Base-by-base conservation (phyloP, 176 grass and related monocot species). In the Tuctoria greenei region DNA sequence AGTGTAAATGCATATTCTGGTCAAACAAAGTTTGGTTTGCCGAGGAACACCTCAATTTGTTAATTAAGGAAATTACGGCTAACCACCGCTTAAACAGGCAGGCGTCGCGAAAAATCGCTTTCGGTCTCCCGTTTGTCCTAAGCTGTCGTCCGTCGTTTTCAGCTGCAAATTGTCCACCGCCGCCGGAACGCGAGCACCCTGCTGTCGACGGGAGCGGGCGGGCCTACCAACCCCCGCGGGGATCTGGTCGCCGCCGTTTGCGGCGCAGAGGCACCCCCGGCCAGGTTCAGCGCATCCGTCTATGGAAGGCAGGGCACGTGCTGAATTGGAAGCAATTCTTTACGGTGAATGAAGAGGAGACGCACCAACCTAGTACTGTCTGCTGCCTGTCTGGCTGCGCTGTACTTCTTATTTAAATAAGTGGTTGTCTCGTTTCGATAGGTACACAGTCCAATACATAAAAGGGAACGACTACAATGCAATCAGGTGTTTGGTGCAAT, bases 181-280 rank as follows among this genome's bases (percentile, higher is more conserved):
- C n/a, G n/a, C n/a, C n/a, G n/a, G n/a, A n/a, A n/a, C n/a, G n/a
- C n/a, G n/a, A n/a, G n/a, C n/a, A 46, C 44, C 44, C 44, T 65
- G 38, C 40, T 28, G 74, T 74, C 74, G 74, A 74, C 68, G 59
- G 36, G 27, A 18, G n/a, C n/a, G n/a, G n/a, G 4, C 50, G 50
- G 50, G 18, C 85, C 66, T 25, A 87, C 79, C 37, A 24, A 57
- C 16, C 73, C 39, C 60, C 45, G 2, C n/a, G 40, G 6, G 40
- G 79, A 59, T 82, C 51, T 66, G 73, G n/a, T 65, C 73, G 67
- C 67, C 67, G 66, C 47, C 62, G 24, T n/a, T 7, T 62, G 83
- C 71, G 43, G 51, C 69, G 50, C 16, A 35, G 0, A 18, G 46
- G n/a, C n/a, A n/a, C n/a, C n/a, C 46, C 26, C 8, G 35, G 1